Evolutionary conservation across 2,329 filamentous ascomycete species (phyloP).

Genomic region (Pestalotiopsis sp.): DNA sequence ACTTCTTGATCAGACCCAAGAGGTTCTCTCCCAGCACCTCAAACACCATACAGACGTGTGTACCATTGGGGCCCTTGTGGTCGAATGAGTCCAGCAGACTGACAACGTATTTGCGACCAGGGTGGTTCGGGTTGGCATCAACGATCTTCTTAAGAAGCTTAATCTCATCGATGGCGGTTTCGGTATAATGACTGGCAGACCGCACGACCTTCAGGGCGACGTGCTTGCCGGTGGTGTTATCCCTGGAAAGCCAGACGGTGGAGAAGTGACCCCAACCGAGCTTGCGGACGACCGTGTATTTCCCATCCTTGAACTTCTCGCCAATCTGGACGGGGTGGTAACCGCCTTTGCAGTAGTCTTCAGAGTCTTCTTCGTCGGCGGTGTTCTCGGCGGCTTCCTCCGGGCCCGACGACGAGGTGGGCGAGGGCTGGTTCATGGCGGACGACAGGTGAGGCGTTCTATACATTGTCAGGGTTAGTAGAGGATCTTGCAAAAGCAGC

Average conservation of each 20-base stretch:
- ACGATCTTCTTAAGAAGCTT: slow-evolving; percentile 97
- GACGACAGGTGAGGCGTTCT: slow-evolving; percentile 60
- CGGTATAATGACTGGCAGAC: slow-evolving; percentile 96
- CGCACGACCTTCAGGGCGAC: slow-evolving; percentile 97
- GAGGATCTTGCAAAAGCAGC: slow-evolving; percentile 13
- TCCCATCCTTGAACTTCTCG: slow-evolving; percentile 96
- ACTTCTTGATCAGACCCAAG: slow-evolving; percentile 93
- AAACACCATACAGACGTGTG: slow-evolving; percentile 99
- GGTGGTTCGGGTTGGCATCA: slow-evolving; percentile 90
- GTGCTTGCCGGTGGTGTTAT: slow-evolving; percentile 88
- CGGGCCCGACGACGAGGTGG: slow-evolving; percentile 75
- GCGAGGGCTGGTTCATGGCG: slow-evolving; percentile 69
- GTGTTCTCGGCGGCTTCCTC: slow-evolving; percentile 90
- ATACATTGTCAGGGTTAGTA: slow-evolving; percentile 33
- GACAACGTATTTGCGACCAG: slow-evolving; percentile 92
- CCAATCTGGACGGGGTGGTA: slow-evolving; percentile 95
- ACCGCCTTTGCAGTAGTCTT: slow-evolving; percentile 99
- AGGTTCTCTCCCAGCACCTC: slow-evolving; percentile 96
- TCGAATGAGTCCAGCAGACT: slow-evolving; percentile 96
- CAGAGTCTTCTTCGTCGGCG: slow-evolving; percentile 96
- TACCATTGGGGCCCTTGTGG: slow-evolving; percentile 94
- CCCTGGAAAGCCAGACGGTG: slow-evolving; percentile 85
- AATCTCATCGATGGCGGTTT: slow-evolving; percentile 98
- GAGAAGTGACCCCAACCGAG: slow-evolving; percentile 98
- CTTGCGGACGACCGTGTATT: slow-evolving; percentile 95